A percentile compares a stretch with the other conserved stretches of the same genome.
Evolutionary conservation across 1,284 basidiomycete genomes (phyloP).

Genomic region (Golubevia pallescens): DNA sequence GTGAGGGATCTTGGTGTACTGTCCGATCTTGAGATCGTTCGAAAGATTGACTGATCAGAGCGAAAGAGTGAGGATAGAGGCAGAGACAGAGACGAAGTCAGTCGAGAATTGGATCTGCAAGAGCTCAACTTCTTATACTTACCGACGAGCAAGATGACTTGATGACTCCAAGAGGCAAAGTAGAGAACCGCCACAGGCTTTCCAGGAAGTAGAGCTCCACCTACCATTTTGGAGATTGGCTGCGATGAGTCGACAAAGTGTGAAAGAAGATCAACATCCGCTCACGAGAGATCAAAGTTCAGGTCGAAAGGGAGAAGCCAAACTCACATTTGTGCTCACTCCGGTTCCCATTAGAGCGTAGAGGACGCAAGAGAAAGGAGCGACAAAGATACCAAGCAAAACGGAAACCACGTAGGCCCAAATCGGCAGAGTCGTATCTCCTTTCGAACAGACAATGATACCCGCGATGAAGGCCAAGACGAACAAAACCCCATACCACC

Average conservation of each 20-base stretch:
- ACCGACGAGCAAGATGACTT: conserved; percentile 18
- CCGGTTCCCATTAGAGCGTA: conserved; percentile 13
- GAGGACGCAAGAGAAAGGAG: conserved; percentile 24
- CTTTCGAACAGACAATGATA: conserved; percentile 29
- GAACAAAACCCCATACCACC: conserved; percentile 45
- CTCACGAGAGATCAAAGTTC: no score
- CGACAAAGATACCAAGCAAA: conserved; percentile 22
- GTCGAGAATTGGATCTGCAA: neutral
- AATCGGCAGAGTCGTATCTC: conserved; percentile 36
- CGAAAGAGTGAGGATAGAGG: neutral
- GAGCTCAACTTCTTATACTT: neutral
- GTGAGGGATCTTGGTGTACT: conserved; percentile 40
- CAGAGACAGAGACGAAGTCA: neutral
- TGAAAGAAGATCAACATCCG: no score
- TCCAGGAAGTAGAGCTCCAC: conserved; percentile 25
- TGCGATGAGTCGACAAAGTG: no score
- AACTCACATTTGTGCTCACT: conserved; percentile 2
- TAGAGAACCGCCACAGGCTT: conserved; percentile 39
- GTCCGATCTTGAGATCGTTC: conserved; percentile 26
- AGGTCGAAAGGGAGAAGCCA: no score
- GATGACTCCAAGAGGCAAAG: conserved; percentile 33
- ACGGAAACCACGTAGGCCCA: conserved; percentile 29
- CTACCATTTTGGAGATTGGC: conserved; percentile 43
- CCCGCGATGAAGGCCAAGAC: conserved; percentile 27
- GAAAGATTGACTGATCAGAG: conserved; percentile 12